phyloP scores from a whole-genome alignment of 441 rosid species.

The Euphorbia schlechtendalii region DNA sequence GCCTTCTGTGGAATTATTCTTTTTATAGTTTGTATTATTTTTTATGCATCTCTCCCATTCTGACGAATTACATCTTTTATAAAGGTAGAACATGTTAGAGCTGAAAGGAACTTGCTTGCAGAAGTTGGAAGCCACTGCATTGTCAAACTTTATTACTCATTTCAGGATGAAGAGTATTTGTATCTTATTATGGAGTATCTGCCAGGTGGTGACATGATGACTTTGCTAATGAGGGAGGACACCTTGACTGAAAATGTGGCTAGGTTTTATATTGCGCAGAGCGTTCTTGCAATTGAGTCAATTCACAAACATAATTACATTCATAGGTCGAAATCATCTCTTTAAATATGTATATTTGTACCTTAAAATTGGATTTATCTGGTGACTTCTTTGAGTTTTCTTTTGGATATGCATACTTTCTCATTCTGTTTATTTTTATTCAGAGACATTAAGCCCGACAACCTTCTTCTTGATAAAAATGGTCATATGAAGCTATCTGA shows the following conservation, averaged over 20 bases:
- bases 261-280: conserved; percentile 87
- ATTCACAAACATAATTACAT: conserved; percentile 89
- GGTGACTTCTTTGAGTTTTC: conserved; percentile 4
- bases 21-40: not conserved
- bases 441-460: conserved; percentile 97
- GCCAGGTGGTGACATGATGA: conserved; percentile 98
- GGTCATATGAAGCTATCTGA: conserved; percentile 99
- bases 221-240: conserved; percentile 89
- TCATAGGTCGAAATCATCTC: conserved; percentile 57
- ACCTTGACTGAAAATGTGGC: conserved; percentile 87
- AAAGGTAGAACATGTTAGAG: conserved; percentile 97
- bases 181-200: conserved; percentile 96
- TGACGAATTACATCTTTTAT: conserved; percentile 14
- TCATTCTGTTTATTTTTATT: conserved; percentile 27
- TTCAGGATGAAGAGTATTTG: conserved; percentile 87
- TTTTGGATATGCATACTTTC: conserved; percentile 15
- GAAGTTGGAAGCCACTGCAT: conserved; percentile 97
- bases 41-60: conserved; percentile 9
- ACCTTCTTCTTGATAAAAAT: conserved; percentile 85
- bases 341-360: conserved; percentile 9
- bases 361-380: conserved; percentile 13
- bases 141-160: conserved; percentile 91
- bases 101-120: conserved; percentile 93
- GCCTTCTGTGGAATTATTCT: not conserved
- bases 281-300: conserved; percentile 90